Evolutionary conservation across 177 flowering plant genomes (phyloP).

Genomic region (Vitis hybrid): DNA sequence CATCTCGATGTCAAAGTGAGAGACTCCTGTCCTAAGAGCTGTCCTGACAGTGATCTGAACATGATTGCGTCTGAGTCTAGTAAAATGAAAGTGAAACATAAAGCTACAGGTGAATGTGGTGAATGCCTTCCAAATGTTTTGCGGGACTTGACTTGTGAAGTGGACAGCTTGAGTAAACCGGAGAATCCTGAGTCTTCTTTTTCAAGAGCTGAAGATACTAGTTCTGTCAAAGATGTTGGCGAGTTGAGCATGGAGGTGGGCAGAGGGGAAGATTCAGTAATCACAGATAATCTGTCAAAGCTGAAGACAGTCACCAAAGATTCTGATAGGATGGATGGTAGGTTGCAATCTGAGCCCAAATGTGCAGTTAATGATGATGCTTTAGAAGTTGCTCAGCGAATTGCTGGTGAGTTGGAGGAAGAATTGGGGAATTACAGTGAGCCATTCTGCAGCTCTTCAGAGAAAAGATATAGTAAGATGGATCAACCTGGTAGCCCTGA

Average conservation of each 20-base stretch:
- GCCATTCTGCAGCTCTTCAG: conserved; percentile 35
- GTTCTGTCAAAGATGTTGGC: neutral
- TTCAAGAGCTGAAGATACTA: neutral
- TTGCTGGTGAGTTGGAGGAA: conserved; percentile 53
- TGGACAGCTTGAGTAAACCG: neutral
- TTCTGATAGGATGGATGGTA: neutral
- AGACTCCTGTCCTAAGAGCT: neutral
- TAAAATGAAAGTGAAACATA: neutral
- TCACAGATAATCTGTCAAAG: neutral
- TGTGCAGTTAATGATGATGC: conserved; percentile 47
- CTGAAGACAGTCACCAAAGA: neutral
- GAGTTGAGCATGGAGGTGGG: neutral
- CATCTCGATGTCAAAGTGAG: neutral
- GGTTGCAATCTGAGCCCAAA: conserved; percentile 36
- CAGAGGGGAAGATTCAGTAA: neutral
- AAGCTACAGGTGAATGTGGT: neutral
- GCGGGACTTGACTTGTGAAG: neutral
- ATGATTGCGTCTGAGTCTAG: neutral
- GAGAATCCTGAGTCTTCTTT: neutral
- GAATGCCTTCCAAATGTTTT: neutral
- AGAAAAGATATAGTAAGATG: conserved; percentile 24
- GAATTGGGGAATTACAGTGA: conserved; percentile 43
- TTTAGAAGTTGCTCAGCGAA: conserved; percentile 54
- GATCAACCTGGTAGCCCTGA: conserved; percentile 33
- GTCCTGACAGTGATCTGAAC: neutral